Conservation (phyloP, 2,329 filamentous ascomycete genomes). For the Fusarium siculi region DNA sequence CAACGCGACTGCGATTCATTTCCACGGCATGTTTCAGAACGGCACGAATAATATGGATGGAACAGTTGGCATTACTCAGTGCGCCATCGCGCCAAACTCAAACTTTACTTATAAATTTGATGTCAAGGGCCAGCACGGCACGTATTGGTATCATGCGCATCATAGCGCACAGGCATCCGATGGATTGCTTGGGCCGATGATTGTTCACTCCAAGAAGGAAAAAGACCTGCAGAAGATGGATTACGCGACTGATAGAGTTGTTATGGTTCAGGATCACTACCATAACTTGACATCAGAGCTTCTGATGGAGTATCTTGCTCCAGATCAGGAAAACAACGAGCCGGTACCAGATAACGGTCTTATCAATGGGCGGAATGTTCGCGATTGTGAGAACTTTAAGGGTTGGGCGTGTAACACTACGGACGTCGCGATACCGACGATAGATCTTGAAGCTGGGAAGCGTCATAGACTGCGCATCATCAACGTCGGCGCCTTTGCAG, state of each 20-base stretch:
- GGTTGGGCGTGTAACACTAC: conserved; percentile 58
- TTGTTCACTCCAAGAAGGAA: conserved; percentile 69
- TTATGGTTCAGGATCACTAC: conserved; percentile 81
- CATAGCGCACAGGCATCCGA: conserved; percentile 73
- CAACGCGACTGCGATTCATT: conserved; percentile 77
- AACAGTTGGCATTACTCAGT: conserved; percentile 73
- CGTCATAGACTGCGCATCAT: conserved; percentile 74
- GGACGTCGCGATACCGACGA: conserved; percentile 50
- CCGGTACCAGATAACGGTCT: conserved; percentile 73
- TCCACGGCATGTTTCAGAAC: conserved; percentile 82
- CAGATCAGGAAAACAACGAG: conserved; percentile 67
- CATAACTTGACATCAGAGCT: conserved; percentile 66
- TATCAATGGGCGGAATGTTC: conserved; percentile 65
- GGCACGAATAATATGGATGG: conserved; percentile 82
- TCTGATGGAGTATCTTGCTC: conserved; percentile 64
- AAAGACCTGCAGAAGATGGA: conserved; percentile 40
- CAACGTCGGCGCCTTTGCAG: conserved; percentile 77
- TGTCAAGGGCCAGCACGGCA: conserved; percentile 62
- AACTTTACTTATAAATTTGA: conserved; percentile 76
- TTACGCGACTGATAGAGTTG: conserved; percentile 62
- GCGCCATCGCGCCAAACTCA: conserved; percentile 70
- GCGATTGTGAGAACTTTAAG: conserved; percentile 48
- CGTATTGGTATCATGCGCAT: conserved; percentile 73
- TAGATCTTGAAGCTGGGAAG: conserved; percentile 63
- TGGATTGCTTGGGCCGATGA: conserved; percentile 73